A percentile compares a stretch with the other conserved stretches of the same genome.
Evolutionary conservation across 2,329 filamentous ascomycete species (phyloP).

Genomic region (Aureobasidium sp.): DNA sequence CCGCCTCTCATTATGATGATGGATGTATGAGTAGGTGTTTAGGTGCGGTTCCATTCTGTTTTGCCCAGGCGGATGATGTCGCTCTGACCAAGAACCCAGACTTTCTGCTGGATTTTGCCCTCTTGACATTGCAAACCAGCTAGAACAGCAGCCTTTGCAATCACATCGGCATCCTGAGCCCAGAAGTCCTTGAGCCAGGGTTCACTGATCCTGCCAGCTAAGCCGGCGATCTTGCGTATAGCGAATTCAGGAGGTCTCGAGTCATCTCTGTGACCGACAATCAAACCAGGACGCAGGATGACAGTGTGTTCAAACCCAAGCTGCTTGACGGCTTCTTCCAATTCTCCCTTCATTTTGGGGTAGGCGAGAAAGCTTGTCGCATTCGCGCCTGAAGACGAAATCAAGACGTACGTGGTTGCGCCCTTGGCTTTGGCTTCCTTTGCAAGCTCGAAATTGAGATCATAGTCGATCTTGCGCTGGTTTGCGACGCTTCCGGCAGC

Average conservation of each 20-base stretch:
- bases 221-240: constrained; percentile 49
- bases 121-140: constrained; percentile 48
- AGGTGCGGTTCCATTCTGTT: constrained; percentile 37
- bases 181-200: constrained; percentile 54
- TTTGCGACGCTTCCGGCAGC: constrained; percentile 67
- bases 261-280: constrained; percentile 61
- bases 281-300: constrained; percentile 66
- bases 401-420: constrained; percentile 67
- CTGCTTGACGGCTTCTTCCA: constrained; percentile 69
- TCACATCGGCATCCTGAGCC: constrained; percentile 67
- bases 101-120: constrained; percentile 50
- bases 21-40: background rate
- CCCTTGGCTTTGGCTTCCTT: constrained; percentile 66
- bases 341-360: constrained; percentile 72
- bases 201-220: constrained; percentile 48
- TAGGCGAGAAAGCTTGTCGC: constrained; percentile 51
- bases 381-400: constrained; percentile 54
- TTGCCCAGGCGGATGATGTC: constrained; percentile 65
- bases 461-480: constrained; percentile 84
- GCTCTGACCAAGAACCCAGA: constrained; percentile 53
- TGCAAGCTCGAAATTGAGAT: constrained; percentile 74
- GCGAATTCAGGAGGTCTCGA: constrained; percentile 51
- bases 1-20: background rate
- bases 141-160: constrained; percentile 59
- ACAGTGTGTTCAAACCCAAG: constrained; percentile 72